Percentiles rank a stretch among this genome's conserved stretches.
Evolutionary conservation across 345 rosid genomes (phyloP).

Genomic region (Stellera chamaejasme): DNA sequence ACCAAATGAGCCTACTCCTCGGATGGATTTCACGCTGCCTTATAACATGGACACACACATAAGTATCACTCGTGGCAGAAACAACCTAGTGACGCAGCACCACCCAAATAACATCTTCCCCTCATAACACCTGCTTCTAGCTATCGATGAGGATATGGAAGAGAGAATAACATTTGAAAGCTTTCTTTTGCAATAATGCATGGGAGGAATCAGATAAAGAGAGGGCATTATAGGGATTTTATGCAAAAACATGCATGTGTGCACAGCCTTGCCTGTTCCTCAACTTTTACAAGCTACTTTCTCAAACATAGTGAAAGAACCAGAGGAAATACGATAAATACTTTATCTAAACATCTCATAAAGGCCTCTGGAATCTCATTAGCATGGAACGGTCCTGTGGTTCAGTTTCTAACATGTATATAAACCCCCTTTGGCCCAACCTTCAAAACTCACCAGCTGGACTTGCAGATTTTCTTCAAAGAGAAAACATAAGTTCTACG

Average conservation of each 20-base stretch:
- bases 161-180: conserved; percentile 27
- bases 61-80: conserved; percentile 9
- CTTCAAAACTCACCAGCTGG: conserved; percentile 15
- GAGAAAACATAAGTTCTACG: neutral
- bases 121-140: conserved; percentile 11
- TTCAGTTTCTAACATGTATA: conserved; percentile 20
- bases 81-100: conserved; percentile 5
- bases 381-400: conserved; percentile 10
- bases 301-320: conserved; percentile 15
- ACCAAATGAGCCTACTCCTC: conserved; percentile 27
- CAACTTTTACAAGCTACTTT: conserved; percentile 6
- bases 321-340: conserved; percentile 7
- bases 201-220: conserved; percentile 26
- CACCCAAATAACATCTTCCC: conserved; percentile 23
- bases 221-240: conserved; percentile 16
- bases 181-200: conserved; percentile 39
- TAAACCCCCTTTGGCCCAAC: conserved; percentile 17
- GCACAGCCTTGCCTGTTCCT: neutral
- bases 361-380: conserved; percentile 24
- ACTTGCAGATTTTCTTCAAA: conserved; percentile 4
- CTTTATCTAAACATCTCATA: neutral
- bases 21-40: conserved; percentile 2
- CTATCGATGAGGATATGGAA: conserved; percentile 10
- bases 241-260: conserved; percentile 11
- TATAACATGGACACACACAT: conserved; percentile 2